These are phyloP conservation scores for Candolleomyces eurysporus DNA, from an alignment of 768 basidiomycete species.

Conservation along the genomic window DNA sequence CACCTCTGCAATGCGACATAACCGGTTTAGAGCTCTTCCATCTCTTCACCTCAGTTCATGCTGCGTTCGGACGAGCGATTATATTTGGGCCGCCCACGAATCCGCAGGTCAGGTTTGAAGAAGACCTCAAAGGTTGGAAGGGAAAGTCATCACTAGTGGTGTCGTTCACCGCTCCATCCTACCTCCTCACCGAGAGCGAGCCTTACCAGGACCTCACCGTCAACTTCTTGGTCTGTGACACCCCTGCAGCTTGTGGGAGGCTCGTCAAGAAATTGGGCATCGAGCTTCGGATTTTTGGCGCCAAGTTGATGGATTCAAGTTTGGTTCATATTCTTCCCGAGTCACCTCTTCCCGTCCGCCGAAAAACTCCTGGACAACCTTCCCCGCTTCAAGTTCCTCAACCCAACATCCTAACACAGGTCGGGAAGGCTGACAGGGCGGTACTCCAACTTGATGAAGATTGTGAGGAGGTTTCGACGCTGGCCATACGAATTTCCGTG, in stretches of 20 bases:
- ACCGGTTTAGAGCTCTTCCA: slow-evolving; percentile 18
- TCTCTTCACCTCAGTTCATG: slow-evolving; percentile 31
- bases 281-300: slow-evolving; percentile 23
- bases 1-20: slow-evolving; percentile 36
- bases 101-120: slow-evolving; percentile 17
- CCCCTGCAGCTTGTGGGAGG: slow-evolving; percentile 7
- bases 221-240: slow-evolving; percentile 25
- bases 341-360: slow-evolving; percentile 1
- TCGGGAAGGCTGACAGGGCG: slow-evolving; percentile 17
- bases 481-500: slow-evolving; percentile 15
- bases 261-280: slow-evolving; percentile 26
- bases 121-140: slow-evolving; percentile 30
- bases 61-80: slow-evolving; percentile 28
- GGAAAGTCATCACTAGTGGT: slow-evolving; percentile 34
- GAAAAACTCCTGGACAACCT: slow-evolving; percentile 17
- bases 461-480: slow-evolving; percentile 19
- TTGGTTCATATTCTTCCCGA: slow-evolving; percentile 30
- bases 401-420: slow-evolving; percentile 2
- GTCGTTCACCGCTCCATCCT: slow-evolving; percentile 32
- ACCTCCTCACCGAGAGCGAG: slow-evolving; percentile 23
- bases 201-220: slow-evolving; percentile 19
- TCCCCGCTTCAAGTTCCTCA: slow-evolving; percentile 18
- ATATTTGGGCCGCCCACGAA: slow-evolving; percentile 8
- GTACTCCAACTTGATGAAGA: slow-evolving; percentile 23
- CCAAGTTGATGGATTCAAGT: slow-evolving; percentile 23